Conservation (phyloP, 2,329 filamentous ascomycete genomes). For the Juglanconis juglandina region DNA sequence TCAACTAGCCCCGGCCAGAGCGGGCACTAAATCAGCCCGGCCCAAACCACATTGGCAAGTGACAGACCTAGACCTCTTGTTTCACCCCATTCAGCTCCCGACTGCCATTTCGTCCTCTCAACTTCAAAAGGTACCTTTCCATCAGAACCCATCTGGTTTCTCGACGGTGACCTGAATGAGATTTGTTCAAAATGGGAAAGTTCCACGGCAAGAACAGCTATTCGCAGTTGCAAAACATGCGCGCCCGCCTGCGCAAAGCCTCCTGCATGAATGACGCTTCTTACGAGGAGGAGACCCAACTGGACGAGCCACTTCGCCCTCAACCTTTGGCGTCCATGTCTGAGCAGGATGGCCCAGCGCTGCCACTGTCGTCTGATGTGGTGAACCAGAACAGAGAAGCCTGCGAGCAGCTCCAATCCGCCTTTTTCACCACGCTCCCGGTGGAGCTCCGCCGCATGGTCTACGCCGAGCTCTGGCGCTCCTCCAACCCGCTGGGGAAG, state of each 20-base stretch:
- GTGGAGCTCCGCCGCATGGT: conserved; percentile 19
- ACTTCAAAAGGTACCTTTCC: not conserved
- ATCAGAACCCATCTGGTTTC: not conserved
- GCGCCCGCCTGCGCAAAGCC: conserved; percentile 13
- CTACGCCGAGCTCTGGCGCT: conserved; percentile 16
- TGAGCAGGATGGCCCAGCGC: not conserved
- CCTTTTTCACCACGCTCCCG: conserved; percentile 20
- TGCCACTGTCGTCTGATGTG: not conserved
- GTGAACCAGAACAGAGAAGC: not conserved
- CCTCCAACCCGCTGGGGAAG: conserved; percentile 9
- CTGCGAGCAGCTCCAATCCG: conserved; percentile 18
- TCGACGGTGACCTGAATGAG: not conserved
- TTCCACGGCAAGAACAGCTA: not conserved
- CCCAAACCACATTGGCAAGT: no score
- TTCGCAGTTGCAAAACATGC: conserved; percentile 11
- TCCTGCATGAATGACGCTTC: conserved; percentile 9
- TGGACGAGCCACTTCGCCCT: not conserved
- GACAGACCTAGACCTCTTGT: no score
- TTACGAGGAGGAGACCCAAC: not conserved
- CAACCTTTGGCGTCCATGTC: not conserved
- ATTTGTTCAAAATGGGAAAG: not conserved
- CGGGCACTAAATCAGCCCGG: no score
- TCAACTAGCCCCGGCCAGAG: no score
- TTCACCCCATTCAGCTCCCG: no score
- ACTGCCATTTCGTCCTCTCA: not conserved